These are phyloP conservation scores for Claviceps sp. DNA, from an alignment of 2,329 filamentous ascomycete genomes.

Conservation along the genomic window DNA sequence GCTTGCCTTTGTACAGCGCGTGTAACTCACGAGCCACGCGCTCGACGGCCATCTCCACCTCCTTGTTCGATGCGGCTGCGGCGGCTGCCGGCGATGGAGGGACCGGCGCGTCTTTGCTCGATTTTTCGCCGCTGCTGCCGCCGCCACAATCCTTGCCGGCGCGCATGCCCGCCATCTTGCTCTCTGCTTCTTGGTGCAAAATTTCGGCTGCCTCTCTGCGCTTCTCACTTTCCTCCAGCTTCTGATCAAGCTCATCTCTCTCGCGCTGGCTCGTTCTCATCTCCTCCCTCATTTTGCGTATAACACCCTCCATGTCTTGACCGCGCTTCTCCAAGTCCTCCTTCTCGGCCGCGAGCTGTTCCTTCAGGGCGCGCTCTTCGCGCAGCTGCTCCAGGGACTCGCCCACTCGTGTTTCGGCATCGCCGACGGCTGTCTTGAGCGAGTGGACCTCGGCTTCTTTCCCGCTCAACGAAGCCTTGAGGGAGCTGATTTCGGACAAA, in stretches of 20 bases:
- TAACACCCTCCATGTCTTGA: constrained; percentile 70
- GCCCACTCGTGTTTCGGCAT: constrained; percentile 85
- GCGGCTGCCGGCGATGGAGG: constrained; percentile 26
- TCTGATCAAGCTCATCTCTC: constrained; percentile 61
- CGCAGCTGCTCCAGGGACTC: constrained; percentile 73
- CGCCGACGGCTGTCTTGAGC: constrained; percentile 73
- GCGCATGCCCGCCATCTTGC: constrained; percentile 60
- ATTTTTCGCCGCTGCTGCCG: constrained; percentile 12
- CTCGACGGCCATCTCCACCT: constrained; percentile 76
- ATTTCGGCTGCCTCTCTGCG: constrained; percentile 61
- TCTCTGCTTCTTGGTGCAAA: constrained; percentile 63
- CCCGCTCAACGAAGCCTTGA: constrained; percentile 81
- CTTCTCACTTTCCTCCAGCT: constrained; percentile 65
- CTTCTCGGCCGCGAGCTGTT: constrained; percentile 62
- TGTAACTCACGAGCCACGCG: constrained; percentile 92
- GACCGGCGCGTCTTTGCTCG: background rate
- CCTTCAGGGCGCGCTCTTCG: constrained; percentile 58
- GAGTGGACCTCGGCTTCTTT: constrained; percentile 86
- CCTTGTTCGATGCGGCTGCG: constrained; percentile 29
- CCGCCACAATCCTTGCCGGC: constrained; percentile 37
- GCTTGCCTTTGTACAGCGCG: constrained; percentile 88
- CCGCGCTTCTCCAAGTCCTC: constrained; percentile 74
- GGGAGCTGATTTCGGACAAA: constrained; percentile 83
- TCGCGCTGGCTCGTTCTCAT: constrained; percentile 68
- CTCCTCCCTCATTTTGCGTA: constrained; percentile 70